phyloP scores from a whole-genome alignment of 495 filamentous ascomycete genomes.

The Neurospora hispaniola region DNA sequence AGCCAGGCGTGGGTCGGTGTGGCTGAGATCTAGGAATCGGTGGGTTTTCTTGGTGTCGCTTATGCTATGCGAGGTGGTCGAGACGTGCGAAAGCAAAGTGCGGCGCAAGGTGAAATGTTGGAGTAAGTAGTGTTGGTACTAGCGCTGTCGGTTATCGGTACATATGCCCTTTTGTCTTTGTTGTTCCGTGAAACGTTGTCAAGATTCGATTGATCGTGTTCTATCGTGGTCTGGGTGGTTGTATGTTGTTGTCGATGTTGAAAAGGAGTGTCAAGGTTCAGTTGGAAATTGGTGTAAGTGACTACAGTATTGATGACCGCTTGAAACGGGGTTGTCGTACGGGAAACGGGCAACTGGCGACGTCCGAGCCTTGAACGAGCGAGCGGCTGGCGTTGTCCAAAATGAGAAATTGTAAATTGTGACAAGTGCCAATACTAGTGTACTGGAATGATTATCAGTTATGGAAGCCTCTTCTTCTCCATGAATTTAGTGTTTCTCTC shows the following conservation, averaged over 20 bases:
- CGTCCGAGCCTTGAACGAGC: not conserved
- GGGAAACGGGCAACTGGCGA: not conserved
- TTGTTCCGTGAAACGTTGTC: not conserved
- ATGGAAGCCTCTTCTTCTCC: not conserved
- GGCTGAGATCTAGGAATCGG: not conserved
- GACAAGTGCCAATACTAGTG: not conserved
- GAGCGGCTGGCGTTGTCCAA: not conserved
- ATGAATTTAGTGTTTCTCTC: not conserved
- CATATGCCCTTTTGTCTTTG: not conserved
- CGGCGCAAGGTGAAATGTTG: not conserved
- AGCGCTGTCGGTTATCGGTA: slow-evolving; percentile 10
- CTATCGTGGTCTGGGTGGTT: not conserved
- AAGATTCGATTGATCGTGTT: not conserved
- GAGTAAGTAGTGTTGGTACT: slow-evolving; percentile 4
- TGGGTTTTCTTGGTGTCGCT: not conserved
- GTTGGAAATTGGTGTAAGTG: not conserved
- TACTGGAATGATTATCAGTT: not conserved
- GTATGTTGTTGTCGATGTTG: not conserved
- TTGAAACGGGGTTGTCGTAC: not conserved
- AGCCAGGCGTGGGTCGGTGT: not conserved
- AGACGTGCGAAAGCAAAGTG: not conserved
- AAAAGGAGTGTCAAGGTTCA: not conserved
- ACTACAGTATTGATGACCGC: not conserved
- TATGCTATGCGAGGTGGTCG: not conserved
- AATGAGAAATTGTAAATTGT: not conserved